Percentiles rank a stretch among this genome's conserved stretches.
phyloP scores from a whole-genome alignment of 805 yeast genomes.

The Ogataea pilisensis region DNA sequence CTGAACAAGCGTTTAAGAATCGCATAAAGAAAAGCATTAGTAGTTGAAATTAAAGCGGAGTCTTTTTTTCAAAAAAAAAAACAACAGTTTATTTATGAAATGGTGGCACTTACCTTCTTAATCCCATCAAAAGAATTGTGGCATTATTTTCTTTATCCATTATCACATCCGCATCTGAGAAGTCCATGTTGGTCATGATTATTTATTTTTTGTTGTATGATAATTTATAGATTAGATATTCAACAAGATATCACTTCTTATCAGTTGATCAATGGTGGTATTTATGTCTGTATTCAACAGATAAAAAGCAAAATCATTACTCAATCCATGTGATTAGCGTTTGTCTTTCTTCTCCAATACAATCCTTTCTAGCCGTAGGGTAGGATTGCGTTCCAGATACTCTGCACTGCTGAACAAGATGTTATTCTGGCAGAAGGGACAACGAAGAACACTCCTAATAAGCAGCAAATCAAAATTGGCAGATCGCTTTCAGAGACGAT shows the following conservation, averaged over 20 bases:
- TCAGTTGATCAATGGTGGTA: not conserved
- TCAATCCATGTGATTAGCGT: no score
- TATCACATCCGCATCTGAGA: constrained; percentile 19
- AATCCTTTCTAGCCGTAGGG: no score
- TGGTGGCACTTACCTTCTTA: constrained; percentile 47
- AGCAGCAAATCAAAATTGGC: not conserved
- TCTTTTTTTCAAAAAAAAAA: not conserved
- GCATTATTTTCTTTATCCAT: constrained; percentile 59
- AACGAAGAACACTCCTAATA: no score
- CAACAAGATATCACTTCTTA: not conserved
- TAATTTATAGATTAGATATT: not conserved
- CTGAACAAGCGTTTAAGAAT: constrained; percentile 29
- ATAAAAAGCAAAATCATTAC: no score
- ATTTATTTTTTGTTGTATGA: no score
- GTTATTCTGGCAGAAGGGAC: not conserved
- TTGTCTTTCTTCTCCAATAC: no score
- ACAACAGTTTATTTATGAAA: not conserved
- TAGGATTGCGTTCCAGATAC: no score
- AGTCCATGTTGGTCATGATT: constrained; percentile 10
- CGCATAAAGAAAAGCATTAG: no score
- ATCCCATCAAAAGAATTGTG: constrained; percentile 84
- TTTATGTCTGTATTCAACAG: no score
- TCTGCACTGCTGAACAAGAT: not conserved
- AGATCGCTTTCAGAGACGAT: no score
- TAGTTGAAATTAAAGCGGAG: no score